phyloP scores from a whole-genome alignment of 805 yeast species.

The Ogataea wickerhamii region DNA sequence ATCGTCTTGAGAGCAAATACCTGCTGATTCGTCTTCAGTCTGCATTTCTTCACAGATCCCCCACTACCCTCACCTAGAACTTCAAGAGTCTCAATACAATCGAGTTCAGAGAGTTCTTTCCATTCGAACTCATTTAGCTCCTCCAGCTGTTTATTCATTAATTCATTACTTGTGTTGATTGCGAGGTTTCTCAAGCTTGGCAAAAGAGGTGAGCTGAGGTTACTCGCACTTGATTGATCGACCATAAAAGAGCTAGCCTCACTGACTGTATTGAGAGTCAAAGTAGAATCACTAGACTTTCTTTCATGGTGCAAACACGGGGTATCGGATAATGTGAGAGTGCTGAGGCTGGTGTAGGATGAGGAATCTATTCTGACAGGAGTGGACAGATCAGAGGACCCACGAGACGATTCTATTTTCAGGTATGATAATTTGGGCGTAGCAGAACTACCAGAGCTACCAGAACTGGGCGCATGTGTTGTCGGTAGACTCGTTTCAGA shows the following conservation, averaged over 20 bases:
- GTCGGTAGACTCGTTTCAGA: no score
- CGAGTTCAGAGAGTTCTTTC: conserved; percentile 55
- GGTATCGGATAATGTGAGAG: neutral
- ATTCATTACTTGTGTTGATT: neutral
- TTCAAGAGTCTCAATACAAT: conserved; percentile 63
- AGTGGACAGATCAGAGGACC: conserved; percentile 4
- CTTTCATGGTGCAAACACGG: conserved; percentile 2
- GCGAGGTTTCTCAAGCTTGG: conserved; percentile 3
- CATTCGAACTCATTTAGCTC: conserved; percentile 72
- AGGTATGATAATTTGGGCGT: no score
- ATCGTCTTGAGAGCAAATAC: conserved; percentile 83
- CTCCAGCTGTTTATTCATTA: conserved; percentile 10
- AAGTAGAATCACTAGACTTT: conserved; percentile 3
- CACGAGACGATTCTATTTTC: neutral
- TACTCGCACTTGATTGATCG: neutral
- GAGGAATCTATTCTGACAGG: conserved; percentile 10
- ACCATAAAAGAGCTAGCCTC: conserved; percentile 3
- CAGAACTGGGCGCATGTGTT: no score
- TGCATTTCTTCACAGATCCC: conserved; percentile 83
- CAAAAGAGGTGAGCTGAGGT: conserved; percentile 10
- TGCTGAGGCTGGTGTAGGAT: conserved; percentile 4
- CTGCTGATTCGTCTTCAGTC: conserved; percentile 46
- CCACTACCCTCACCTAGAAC: conserved; percentile 93
- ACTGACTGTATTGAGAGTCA: conserved; percentile 1
- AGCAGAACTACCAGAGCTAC: no score